Base-by-base conservation (phyloP, 2,329 filamentous ascomycete genomes). In the Talaromyces amestolkiae region DNA sequence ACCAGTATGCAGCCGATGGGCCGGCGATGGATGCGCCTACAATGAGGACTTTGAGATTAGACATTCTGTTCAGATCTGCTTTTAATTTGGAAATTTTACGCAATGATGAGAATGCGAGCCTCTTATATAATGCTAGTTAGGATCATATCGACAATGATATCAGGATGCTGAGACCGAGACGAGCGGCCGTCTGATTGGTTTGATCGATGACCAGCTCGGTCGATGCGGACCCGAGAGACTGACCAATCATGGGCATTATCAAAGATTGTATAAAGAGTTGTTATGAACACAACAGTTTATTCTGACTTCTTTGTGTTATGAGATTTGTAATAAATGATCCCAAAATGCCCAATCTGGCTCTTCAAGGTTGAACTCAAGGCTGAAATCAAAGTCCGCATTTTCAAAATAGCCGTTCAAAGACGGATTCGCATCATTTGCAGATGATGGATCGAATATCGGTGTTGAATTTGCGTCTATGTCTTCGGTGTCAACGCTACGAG, bases 1-100 rank as follows among this genome's bases (percentile, higher is more conserved):
- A 81, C 75, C 82, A 83, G 72, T 80, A 82, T 33, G 84, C 84
- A 15, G 85, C 75, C 1, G 82, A 76, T 4, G 73, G 76, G 33
- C 80, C 79, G 9, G 76, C 72, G 43, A 81, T 75, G 19, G 77
- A 77, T 39, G 73, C 78, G 7, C 80, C 80, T 59, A 77, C 74
- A 66, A 86, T 82, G 65, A 86, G 81, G 60, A 86, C 72, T 61
- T 80, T 82, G 8, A 84, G 11, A 13, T 24, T 22, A 27, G 47
- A 9, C 58, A 61, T 61, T 37, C 8, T 22, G 27, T 15, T 53
- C 24, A 2, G 1, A 24, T 47, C 13, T 11, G n/a, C n/a, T 10
- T 13, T 47, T 47, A 4, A 47, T 47, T 13, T 15, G 13, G 43
- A 13, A 22, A 24, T 47, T 1, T 6, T n/a, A 47, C 11, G 19